phyloP scores from a whole-genome alignment of 208 protist species.

The Trypanosoma scelopori region DNA sequence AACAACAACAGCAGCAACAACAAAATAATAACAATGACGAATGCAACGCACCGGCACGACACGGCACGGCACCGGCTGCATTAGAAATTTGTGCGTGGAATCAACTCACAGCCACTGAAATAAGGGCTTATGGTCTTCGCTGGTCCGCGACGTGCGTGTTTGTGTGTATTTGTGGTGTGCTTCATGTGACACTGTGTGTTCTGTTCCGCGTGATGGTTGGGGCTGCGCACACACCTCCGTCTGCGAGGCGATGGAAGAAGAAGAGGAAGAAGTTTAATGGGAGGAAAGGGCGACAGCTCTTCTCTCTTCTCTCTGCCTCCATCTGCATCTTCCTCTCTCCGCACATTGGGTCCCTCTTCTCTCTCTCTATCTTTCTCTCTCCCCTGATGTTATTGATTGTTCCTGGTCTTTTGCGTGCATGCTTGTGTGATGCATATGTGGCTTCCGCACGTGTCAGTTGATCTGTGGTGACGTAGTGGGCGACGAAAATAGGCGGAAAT shows the following conservation, averaged over 20 bases:
- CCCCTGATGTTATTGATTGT: neutral
- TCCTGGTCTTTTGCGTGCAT: neutral
- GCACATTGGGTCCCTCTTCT: neutral
- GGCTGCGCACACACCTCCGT: neutral
- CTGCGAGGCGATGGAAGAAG: neutral
- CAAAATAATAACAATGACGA: too few species aligned
- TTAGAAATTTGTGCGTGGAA: too few species aligned
- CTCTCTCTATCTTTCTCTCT: neutral
- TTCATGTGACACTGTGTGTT: neutral
- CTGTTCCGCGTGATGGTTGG: neutral
- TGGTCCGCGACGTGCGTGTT: too few species aligned
- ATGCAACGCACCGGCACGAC: too few species aligned
- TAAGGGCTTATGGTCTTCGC: too few species aligned
- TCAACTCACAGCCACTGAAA: too few species aligned
- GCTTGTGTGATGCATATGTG: neutral
- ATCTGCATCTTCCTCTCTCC: neutral
- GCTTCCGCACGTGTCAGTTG: too few species aligned
- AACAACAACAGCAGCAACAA: too few species aligned
- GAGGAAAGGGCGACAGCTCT: neutral
- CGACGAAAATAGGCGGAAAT: constrained; percentile 10
- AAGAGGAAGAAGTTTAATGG: neutral
- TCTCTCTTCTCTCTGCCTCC: neutral
- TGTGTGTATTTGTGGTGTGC: too few species aligned
- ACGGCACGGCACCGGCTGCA: too few species aligned
- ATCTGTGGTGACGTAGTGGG: neutral